Conservation (phyloP, 441 rosid species). For the Syzygium malaccense region DNA sequence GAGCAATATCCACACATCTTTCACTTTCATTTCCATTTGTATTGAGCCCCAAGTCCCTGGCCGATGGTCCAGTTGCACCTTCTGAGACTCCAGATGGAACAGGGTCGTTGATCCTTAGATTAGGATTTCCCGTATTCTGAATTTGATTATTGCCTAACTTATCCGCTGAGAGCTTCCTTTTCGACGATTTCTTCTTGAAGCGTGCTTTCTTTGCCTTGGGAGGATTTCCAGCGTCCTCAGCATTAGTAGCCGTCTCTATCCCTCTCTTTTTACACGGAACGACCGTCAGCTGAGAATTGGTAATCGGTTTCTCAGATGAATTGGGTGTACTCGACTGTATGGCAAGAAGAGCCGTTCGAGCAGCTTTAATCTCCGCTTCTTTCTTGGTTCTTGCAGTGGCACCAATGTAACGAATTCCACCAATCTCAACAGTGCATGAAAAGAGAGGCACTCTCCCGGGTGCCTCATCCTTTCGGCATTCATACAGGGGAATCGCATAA, state of each 20-base stretch:
- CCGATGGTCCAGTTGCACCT: neutral
- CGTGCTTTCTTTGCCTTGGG: conserved; percentile 56
- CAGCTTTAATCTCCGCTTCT: conserved; percentile 89
- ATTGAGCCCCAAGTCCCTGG: neutral
- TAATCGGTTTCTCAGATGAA: conserved; percentile 8
- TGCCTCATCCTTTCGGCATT: conserved; percentile 41
- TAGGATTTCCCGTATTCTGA: neutral
- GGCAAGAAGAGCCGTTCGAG: conserved; percentile 76
- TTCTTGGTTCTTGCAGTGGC: conserved; percentile 67
- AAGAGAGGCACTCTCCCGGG: conserved; percentile 25
- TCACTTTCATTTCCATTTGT: conserved; percentile 3
- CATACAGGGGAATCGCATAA: conserved; percentile 72
- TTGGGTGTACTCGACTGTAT: conserved; percentile 36
- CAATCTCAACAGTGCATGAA: conserved; percentile 70
- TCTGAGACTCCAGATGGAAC: neutral
- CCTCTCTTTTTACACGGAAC: conserved; percentile 64
- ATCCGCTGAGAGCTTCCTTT: conserved; percentile 10
- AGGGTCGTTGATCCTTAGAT: neutral
- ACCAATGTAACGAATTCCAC: conserved; percentile 78
- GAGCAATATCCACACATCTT: neutral
- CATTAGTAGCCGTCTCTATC: conserved; percentile 14
- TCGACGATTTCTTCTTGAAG: conserved; percentile 40
- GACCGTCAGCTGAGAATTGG: conserved; percentile 46
- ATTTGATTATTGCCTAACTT: conserved; percentile 2
- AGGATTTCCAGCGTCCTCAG: conserved; percentile 24